Conservation (phyloP, 2,329 filamentous ascomycete genomes). For the Paracoccidioides brasiliensis region DNA sequence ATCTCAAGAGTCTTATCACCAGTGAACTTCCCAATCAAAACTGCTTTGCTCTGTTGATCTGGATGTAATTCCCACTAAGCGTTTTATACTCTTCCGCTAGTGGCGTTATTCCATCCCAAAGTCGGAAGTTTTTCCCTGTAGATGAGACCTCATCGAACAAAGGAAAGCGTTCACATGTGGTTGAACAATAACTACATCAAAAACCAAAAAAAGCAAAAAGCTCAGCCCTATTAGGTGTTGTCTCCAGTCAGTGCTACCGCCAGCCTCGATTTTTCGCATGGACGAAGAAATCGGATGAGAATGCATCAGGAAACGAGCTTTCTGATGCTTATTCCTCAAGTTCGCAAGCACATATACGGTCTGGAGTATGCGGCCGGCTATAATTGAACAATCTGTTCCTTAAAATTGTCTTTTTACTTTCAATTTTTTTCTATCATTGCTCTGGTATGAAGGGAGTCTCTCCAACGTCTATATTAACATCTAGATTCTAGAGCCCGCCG, state of each 20-base stretch:
- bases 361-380: background rate
- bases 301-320: background rate
- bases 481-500: background rate
- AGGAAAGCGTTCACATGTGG: slow-evolving; percentile 32
- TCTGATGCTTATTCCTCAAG: background rate
- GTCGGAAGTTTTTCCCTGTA: slow-evolving; percentile 23
- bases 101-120: background rate
- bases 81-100: background rate
- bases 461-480: no score
- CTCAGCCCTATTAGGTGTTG: slow-evolving; percentile 9
- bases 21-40: no score
- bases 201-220: slow-evolving; percentile 27
- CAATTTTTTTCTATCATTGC: background rate
- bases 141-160: slow-evolving; percentile 29
- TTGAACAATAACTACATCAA: slow-evolving; percentile 31
- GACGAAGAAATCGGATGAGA: background rate
- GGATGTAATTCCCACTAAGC: no score
- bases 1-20: no score
- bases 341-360: background rate
- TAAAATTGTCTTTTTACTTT: background rate
- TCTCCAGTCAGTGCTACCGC: background rate
- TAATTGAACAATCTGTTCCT: background rate
- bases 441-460: no score
- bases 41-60: no score
- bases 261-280: slow-evolving; percentile 3